These are phyloP conservation scores for Acanthamoeba triangularis DNA, from an alignment of 208 protist species.

Conservation along the genomic window DNA sequence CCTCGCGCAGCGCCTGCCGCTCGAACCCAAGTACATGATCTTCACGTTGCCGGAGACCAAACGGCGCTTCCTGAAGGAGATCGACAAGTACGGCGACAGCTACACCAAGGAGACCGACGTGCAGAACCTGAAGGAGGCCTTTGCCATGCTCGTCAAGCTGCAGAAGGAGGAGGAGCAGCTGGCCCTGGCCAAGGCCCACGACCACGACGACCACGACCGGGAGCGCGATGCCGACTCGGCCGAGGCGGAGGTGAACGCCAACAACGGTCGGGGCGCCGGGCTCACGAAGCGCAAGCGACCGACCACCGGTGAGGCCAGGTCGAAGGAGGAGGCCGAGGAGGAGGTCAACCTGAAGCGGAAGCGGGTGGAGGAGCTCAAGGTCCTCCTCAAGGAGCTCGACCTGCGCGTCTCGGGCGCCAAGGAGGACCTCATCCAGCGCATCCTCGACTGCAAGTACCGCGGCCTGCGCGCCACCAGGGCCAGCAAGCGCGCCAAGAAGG, in stretches of 20 bases:
- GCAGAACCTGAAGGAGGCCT: conserved; percentile 71
- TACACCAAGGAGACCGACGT: conserved; percentile 78
- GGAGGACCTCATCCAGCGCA: conserved; percentile 51
- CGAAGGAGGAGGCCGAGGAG: conserved; percentile 62
- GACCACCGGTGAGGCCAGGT: background rate
- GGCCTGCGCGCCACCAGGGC: background rate
- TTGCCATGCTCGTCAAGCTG: conserved; percentile 41
- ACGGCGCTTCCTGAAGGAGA: conserved; percentile 78
- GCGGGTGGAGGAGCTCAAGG: conserved; percentile 59
- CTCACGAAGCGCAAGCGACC: background rate
- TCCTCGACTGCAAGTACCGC: conserved; percentile 8
- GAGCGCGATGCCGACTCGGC: background rate
- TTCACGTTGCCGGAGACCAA: conserved; percentile 78
- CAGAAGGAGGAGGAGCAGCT: conserved; percentile 50
- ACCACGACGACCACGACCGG: background rate
- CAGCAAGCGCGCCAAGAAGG: background rate
- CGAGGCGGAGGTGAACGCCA: background rate
- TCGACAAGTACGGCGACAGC: conserved; percentile 84
- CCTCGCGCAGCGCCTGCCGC: conserved; percentile 59
- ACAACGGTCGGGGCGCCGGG: background rate
- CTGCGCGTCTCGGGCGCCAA: conserved; percentile 40
- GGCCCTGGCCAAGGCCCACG: background rate
- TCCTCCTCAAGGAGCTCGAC: background rate
- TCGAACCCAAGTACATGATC: conserved; percentile 86
- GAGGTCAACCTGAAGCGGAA: background rate